These are phyloP conservation scores for Colletotrichum sp. DNA, from an alignment of 2,329 filamentous ascomycete genomes.

Conservation along the genomic window DNA sequence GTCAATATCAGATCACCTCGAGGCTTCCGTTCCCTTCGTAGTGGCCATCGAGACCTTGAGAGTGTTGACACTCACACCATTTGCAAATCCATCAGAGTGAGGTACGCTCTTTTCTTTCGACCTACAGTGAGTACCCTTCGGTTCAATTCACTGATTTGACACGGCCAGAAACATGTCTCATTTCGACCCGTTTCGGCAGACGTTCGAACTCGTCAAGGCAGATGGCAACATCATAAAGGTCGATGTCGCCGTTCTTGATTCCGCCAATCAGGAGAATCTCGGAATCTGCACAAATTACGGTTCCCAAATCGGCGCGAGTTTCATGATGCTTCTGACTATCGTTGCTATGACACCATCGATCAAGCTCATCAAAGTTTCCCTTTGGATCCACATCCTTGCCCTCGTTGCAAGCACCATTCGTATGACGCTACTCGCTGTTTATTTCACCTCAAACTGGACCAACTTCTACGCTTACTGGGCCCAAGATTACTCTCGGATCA, in stretches of 20 bases:
- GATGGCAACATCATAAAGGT: constrained; percentile 36
- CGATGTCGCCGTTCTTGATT: constrained; percentile 37
- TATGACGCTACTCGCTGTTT: constrained; percentile 60
- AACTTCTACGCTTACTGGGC: constrained; percentile 66
- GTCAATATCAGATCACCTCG: not conserved
- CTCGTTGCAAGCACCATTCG: constrained; percentile 67
- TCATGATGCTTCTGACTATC: constrained; percentile 69
- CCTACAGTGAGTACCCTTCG: not conserved
- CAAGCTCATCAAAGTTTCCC: constrained; percentile 69
- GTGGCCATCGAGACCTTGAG: not conserved
- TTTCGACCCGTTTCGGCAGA: constrained; percentile 42
- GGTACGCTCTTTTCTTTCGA: not conserved
- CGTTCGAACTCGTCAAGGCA: constrained; percentile 35
- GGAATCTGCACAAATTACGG: constrained; percentile 67
- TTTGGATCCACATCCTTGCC: constrained; percentile 67
- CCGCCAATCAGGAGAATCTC: constrained; percentile 33
- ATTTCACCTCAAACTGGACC: constrained; percentile 65
- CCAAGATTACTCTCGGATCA: constrained; percentile 57
- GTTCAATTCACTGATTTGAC: not conserved
- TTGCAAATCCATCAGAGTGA: not conserved
- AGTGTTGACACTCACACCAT: not conserved
- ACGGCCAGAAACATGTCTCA: not conserved
- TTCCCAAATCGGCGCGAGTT: constrained; percentile 71
- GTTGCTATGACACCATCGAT: constrained; percentile 69
- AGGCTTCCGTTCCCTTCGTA: not conserved